Evolutionary conservation across 2,329 filamentous ascomycete species (phyloP).

Genomic region (Clarireedia hainanense): DNA sequence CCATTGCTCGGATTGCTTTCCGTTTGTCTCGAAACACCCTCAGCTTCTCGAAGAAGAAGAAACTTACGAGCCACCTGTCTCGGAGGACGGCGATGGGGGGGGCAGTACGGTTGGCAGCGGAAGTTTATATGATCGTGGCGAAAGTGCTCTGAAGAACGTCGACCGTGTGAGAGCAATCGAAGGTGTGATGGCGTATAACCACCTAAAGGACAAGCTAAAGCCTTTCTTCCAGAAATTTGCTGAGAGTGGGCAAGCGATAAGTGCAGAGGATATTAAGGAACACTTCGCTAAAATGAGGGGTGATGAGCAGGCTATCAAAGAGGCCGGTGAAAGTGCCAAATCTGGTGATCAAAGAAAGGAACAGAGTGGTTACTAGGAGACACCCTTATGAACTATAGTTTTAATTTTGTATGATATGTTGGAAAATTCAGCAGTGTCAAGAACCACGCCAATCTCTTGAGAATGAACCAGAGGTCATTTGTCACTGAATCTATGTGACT

Average conservation of each 20-base stretch:
- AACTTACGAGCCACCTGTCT: slow-evolving; percentile 84
- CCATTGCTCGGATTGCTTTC: slow-evolving; percentile 74
- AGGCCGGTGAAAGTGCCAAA: slow-evolving; percentile 26
- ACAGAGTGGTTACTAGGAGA: slow-evolving; percentile 35
- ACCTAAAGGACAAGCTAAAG: slow-evolving; percentile 92
- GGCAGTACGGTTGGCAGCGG: slow-evolving; percentile 62
- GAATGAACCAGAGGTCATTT: too few relatives aligned
- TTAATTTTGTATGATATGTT: neutral
- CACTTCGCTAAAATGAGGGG: slow-evolving; percentile 94
- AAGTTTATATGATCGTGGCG: slow-evolving; percentile 81
- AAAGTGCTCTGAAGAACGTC: slow-evolving; percentile 83
- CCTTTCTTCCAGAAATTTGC: slow-evolving; percentile 91
- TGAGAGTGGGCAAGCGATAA: slow-evolving; percentile 78
- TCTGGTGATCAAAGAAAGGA: slow-evolving; percentile 34
- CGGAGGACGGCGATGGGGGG: slow-evolving; percentile 49
- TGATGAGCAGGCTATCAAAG: slow-evolving; percentile 53
- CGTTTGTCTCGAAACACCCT: slow-evolving; percentile 58
- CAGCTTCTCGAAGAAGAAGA: slow-evolving; percentile 93
- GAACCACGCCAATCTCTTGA: too few relatives aligned
- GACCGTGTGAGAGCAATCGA: slow-evolving; percentile 92
- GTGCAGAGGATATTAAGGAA: slow-evolving; percentile 90
- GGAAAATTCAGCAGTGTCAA: too few relatives aligned
- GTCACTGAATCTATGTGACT: too few relatives aligned
- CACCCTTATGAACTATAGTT: neutral
- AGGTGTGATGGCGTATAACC: slow-evolving; percentile 96